Conservation (phyloP, 164 flowering plant genomes). For the Magnolia officinalis region DNA sequence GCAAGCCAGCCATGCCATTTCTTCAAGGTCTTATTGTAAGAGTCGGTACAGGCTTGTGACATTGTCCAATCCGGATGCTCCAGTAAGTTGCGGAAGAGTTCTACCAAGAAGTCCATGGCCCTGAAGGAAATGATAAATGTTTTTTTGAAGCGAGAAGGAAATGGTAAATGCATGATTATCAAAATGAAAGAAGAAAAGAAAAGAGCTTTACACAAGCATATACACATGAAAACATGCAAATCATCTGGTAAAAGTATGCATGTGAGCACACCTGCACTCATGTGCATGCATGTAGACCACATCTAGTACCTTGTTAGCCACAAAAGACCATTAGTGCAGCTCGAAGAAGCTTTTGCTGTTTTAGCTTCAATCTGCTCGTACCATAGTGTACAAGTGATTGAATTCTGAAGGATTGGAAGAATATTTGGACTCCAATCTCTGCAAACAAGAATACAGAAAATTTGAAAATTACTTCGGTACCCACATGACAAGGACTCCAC, state of each 20-base stretch:
- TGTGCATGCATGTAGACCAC: background rate
- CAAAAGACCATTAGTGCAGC: conserved; percentile 94
- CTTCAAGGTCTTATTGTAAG: conserved; percentile 80
- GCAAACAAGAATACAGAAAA: conserved; percentile 17
- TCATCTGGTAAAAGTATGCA: background rate
- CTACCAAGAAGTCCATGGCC: conserved; percentile 76
- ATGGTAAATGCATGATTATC: background rate
- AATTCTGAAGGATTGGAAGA: conserved; percentile 50
- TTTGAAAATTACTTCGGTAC: background rate
- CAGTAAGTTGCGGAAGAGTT: conserved; percentile 46
- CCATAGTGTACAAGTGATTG: conserved; percentile 60
- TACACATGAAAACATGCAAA: background rate
- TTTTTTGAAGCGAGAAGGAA: conserved; percentile 2
- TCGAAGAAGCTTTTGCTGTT: conserved; percentile 80
- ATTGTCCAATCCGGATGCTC: conserved; percentile 59
- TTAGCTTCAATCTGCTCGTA: conserved; percentile 65
- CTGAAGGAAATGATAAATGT: conserved; percentile 24
- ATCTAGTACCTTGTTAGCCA: conserved; percentile 88
- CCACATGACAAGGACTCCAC: background rate
- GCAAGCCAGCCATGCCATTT: conserved; percentile 91
- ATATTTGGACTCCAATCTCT: conserved; percentile 89
- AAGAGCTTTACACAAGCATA: background rate
- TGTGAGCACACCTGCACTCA: background rate
- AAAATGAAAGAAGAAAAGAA: background rate
- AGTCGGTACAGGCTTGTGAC: conserved; percentile 74